Evolutionary conservation across 306 rosid species (phyloP), one percentile per base, ranked within the genome.

Genomic region (Rosa chinensis): DNA sequence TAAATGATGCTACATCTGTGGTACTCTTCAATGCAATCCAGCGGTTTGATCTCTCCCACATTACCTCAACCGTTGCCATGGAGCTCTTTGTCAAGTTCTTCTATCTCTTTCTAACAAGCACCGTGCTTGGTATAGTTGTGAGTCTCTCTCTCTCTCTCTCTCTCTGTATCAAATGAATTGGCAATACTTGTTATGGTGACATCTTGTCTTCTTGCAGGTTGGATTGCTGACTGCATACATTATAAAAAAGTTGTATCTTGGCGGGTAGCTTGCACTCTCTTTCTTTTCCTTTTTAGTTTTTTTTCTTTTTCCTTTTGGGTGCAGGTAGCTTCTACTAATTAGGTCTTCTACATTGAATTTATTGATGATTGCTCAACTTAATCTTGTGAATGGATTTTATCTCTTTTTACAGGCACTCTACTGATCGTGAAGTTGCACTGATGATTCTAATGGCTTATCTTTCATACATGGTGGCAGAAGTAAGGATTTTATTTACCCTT

Each of bases 1-100:
- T 89, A 18, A 91, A 91, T 55, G 96, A 89, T 87, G 96, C 96
- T 32, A 87, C 91, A 43, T 87, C 96, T 47, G 89, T 91, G 67
- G 91, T 87, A 39, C 89, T 91, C 73, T 91, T 91, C 78, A 78
- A 89, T 6, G 96, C 93, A 81, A 86, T 91, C 79, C 89, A 87
- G 86, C 86, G 39, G 77, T 83, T 87, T 66, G 93, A 89, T 79
- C 89, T 87, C 80, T 82, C 90, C 43, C 84, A 82, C 76, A 69
- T 84, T 78, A 87, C 89, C 77, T 74, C 90, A 58, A 66, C 56
- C 49, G 42, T 82, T 77, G 82, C 70, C 82, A 13, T 80, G 66
- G 82, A 86, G 69, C 81, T 89, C 20, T 6, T 81, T 18, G 84
- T 77, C 56, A 77, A 69, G 43, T 89, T 91, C 72, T 48, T 83